Base-by-base conservation (phyloP, 331 rosid species). In the Stylosanthes scabra region DNA sequence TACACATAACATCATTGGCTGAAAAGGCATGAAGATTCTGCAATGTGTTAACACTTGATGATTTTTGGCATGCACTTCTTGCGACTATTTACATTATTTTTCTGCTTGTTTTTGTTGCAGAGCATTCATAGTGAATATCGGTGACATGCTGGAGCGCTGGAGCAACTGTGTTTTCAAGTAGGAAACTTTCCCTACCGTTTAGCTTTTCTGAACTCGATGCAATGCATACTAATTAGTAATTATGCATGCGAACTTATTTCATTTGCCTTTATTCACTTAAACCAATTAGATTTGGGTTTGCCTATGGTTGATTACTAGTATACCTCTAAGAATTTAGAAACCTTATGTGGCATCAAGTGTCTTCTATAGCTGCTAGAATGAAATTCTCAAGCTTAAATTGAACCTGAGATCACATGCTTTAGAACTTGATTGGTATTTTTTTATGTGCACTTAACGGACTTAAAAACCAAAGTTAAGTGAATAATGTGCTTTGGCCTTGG, bases 71-170 rank as follows among this genome's bases (percentile, higher is more conserved):
- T n/a, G n/a, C n/a, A n/a, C n/a, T n/a, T n/a, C n/a, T n/a, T n/a
- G n/a, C n/a, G n/a, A n/a, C n/a, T n/a, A n/a, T n/a, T n/a, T n/a
- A n/a, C n/a, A n/a, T n/a, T 14, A 72, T 59, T 54, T 66, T 14
- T 46, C 15, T 62, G 13, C 39, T 50, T 59, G 39, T 72, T 79
- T 64, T 59, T 74, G 74, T 63, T 80, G 71, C 97, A 94, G 99
- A 10, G 90, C 96, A 44, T 94, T 94, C 78, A 80, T 91, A 66
- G 97, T 94, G 78, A 94, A 94, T 72, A 91, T 94, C 59, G 99
- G 99, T 49, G 96, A 94, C 86, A 89, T 94, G 99, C 84, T 94
- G 55, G 99, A 94, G 83, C 96, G 97, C 8, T 94, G 97, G 99
- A 94, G 99, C 85, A 94, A 91, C 61, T 75, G 90, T 50, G 73